These are phyloP conservation scores for Ampelocalamus luodianensis DNA, from an alignment of 176 grass and related monocot genomes.

Conservation along the genomic window DNA sequence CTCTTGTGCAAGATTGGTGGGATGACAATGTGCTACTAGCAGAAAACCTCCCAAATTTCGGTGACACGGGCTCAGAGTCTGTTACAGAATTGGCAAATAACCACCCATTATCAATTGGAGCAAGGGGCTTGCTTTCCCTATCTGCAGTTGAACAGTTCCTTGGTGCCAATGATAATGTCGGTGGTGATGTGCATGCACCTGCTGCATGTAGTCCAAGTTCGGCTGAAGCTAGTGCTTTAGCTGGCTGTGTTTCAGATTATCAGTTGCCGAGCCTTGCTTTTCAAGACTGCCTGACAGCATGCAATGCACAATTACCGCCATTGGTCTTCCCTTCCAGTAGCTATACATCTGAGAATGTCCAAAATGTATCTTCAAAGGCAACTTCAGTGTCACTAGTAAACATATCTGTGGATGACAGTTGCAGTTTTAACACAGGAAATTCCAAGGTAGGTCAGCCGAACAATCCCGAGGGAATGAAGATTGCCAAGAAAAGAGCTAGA, in stretches of 20 bases:
- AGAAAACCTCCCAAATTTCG: constrained; percentile 50
- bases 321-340: constrained; percentile 46
- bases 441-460: constrained; percentile 55
- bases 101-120: constrained; percentile 41
- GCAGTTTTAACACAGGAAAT: constrained; percentile 77
- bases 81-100: constrained; percentile 44
- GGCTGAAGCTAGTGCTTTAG: constrained; percentile 14
- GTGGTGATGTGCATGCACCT: background rate
- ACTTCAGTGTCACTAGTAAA: constrained; percentile 36
- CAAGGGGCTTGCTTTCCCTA: constrained; percentile 51
- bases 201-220: background rate
- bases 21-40: constrained; percentile 49
- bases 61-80: constrained; percentile 42
- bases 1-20: constrained; percentile 67
- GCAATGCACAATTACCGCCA: constrained; percentile 39
- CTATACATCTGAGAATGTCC: constrained; percentile 46
- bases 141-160: constrained; percentile 69
- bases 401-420: constrained; percentile 72
- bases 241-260: constrained; percentile 38
- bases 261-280: constrained; percentile 43
- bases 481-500: constrained; percentile 84
- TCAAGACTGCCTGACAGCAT: constrained; percentile 43
- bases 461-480: constrained; percentile 62
- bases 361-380: constrained; percentile 47
- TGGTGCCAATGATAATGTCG: constrained; percentile 48